Conservation (phyloP, 31 red algal species). For the Odonthalia washingtoniensis region DNA sequence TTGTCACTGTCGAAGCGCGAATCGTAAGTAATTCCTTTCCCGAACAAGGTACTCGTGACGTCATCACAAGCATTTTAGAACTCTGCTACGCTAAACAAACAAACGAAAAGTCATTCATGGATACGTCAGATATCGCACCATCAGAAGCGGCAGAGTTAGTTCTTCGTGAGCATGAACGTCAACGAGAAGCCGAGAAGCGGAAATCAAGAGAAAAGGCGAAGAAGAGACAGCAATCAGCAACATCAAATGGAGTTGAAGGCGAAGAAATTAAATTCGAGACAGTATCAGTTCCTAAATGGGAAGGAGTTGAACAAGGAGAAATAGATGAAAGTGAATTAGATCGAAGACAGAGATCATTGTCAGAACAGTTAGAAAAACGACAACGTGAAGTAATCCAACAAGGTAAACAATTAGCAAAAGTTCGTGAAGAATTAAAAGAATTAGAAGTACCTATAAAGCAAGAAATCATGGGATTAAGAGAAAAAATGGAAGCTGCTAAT, state of each 20-base stretch:
- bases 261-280: conserved; percentile 50
- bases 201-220: background rate
- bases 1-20: too few relatives aligned
- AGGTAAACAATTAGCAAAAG: conserved; percentile 56
- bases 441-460: conserved; percentile 82
- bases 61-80: too few relatives aligned
- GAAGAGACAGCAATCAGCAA: background rate
- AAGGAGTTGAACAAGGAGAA: conserved; percentile 40
- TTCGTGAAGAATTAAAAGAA: conserved; percentile 75
- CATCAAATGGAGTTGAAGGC: background rate
- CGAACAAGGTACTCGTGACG: too few relatives aligned
- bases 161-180: conserved; percentile 57
- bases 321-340: conserved; percentile 79
- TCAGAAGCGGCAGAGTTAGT: conserved; percentile 73
- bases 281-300: conserved; percentile 72
- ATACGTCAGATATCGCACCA: conserved; percentile 37
- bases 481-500: conserved; percentile 74
- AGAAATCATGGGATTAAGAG: conserved; percentile 79
- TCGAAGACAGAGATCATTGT: conserved; percentile 56
- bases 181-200: conserved; percentile 33
- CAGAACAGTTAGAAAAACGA: conserved; percentile 63
- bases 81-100: too few relatives aligned
- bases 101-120: conserved; percentile 34
- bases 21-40: too few relatives aligned
- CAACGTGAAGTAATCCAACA: conserved; percentile 62